These are phyloP conservation scores for Colletotrichum sidae DNA, from an alignment of 2,329 filamentous ascomycete species.

Conservation along the genomic window DNA sequence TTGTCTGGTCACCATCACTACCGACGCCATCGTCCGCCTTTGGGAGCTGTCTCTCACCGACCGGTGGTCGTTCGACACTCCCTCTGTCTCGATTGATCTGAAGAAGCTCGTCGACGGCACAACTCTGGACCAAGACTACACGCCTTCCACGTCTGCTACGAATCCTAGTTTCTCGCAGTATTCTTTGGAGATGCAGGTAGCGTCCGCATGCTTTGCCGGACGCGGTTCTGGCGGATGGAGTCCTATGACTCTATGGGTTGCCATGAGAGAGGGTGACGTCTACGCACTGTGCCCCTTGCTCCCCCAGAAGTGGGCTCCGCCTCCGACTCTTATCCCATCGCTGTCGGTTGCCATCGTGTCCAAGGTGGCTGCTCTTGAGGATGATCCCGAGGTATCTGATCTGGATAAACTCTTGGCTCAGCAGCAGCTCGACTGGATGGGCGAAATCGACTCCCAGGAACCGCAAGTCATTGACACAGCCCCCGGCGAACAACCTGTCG, in stretches of 20 bases:
- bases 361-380: conserved; percentile 73
- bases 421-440: conserved; percentile 76
- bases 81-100: conserved; percentile 86
- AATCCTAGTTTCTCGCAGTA: conserved; percentile 90
- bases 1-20: conserved; percentile 88
- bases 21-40: conserved; percentile 86
- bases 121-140: conserved; percentile 84
- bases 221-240: conserved; percentile 85
- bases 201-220: conserved; percentile 82
- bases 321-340: conserved; percentile 81
- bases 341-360: conserved; percentile 86
- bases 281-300: conserved; percentile 94
- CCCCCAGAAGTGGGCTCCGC: conserved; percentile 86
- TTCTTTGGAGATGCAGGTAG: conserved; percentile 92
- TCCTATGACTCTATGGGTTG: conserved; percentile 95
- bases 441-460: conserved; percentile 72
- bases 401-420: conserved; percentile 68
- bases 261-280: conserved; percentile 93
- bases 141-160: conserved; percentile 77
- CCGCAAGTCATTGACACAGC: conserved; percentile 64
- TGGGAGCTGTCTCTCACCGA: conserved; percentile 92
- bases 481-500: conserved; percentile 60
- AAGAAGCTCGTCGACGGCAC: conserved; percentile 89
- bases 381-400: conserved; percentile 65
- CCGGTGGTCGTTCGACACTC: conserved; percentile 87